phyloP scores from a whole-genome alignment of 441 rosid species.

The Capsella rubella region DNA sequence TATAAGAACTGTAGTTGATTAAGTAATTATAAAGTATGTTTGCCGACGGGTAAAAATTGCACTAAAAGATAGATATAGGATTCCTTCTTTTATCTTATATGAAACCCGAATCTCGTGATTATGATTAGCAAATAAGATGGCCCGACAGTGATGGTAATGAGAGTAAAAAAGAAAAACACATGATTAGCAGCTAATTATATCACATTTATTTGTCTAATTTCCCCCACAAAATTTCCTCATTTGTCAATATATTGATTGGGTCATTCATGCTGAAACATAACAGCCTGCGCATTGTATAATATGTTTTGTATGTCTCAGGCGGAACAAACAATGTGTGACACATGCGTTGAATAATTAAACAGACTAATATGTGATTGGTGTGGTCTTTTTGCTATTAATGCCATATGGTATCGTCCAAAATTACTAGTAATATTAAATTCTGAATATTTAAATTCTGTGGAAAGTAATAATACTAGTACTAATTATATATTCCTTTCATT shows the following conservation, averaged over 20 bases:
- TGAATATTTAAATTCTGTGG: neutral
- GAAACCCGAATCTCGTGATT: conserved; percentile 20
- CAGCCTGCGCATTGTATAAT: conserved; percentile 15
- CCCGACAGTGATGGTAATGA: conserved; percentile 16
- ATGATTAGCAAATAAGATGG: conserved; percentile 12
- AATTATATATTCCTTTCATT: neutral
- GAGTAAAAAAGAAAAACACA: conserved; percentile 16
- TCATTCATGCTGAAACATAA: conserved; percentile 19
- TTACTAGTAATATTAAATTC: neutral
- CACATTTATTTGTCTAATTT: conserved; percentile 12
- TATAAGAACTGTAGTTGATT: neutral
- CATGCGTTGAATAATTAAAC: conserved; percentile 17
- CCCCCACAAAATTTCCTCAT: conserved; percentile 26
- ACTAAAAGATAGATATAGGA: conserved; percentile 1
- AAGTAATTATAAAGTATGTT: neutral
- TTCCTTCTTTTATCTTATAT: neutral
- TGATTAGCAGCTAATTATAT: conserved; percentile 31
- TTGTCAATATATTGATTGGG: conserved; percentile 37
- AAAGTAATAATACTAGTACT: neutral
- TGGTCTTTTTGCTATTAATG: conserved; percentile 30
- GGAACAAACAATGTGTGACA: conserved; percentile 35
- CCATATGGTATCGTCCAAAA: conserved; percentile 7
- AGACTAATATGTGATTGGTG: conserved; percentile 14
- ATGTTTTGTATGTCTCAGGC: conserved; percentile 34
- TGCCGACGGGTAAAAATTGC: conserved; percentile 3